phyloP scores from a whole-genome alignment of 75 land plant genomes.

The Larix kaempferi region DNA sequence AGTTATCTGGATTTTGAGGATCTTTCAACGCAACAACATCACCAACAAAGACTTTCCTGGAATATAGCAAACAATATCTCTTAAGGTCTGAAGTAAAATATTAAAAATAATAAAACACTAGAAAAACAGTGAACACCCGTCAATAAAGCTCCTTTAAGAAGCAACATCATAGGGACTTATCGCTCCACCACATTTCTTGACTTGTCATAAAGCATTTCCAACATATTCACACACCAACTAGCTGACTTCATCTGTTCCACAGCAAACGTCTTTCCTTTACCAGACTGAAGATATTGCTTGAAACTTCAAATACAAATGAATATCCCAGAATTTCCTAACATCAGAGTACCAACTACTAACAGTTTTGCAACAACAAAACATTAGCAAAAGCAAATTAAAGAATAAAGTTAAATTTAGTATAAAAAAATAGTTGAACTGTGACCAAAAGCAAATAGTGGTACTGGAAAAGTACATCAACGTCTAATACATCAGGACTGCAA shows the following conservation, averaged over 20 bases:
- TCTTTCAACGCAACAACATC: slow-evolving; percentile 90
- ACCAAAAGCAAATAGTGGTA: too few species aligned
- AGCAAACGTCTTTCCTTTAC: too few species aligned
- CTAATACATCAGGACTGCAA: neutral
- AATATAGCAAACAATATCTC: neutral
- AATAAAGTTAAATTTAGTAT: too few species aligned
- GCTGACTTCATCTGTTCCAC: too few species aligned
- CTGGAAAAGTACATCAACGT: too few species aligned
- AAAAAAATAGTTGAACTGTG: too few species aligned
- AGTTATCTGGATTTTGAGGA: slow-evolving; percentile 57
- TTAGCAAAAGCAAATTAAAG: too few species aligned
- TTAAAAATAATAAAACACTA: neutral
- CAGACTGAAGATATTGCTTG: too few species aligned
- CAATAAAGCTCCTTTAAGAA: neutral
- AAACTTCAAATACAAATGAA: too few species aligned
- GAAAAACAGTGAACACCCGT: neutral
- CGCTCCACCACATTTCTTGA: neutral
- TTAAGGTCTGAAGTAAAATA: neutral
- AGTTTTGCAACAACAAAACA: neutral
- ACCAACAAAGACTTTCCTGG: slow-evolving; percentile 86
- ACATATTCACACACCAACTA: too few species aligned
- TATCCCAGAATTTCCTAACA: too few species aligned
- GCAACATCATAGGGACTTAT: neutral
- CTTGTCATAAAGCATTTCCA: too few species aligned
- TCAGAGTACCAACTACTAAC: neutral